These are phyloP conservation scores for Pezicula carpinea DNA, from an alignment of 2,329 filamentous ascomycete genomes.

Conservation along the genomic window DNA sequence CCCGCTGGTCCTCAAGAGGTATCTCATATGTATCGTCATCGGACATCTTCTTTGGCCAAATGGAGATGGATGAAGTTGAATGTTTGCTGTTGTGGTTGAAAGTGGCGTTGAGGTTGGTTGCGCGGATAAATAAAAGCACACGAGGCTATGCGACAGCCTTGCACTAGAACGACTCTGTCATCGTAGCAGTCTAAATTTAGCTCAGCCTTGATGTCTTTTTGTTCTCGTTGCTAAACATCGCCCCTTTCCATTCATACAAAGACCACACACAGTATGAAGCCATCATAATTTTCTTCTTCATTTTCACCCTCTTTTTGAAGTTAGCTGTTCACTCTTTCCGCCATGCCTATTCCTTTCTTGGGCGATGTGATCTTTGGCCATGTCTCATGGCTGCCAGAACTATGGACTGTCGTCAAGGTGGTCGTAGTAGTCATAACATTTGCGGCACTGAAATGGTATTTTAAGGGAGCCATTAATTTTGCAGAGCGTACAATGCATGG, in stretches of 20 bases:
- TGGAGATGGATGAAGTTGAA: background rate
- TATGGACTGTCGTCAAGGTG: slow-evolving; percentile 47
- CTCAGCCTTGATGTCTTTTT: background rate
- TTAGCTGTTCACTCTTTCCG: background rate
- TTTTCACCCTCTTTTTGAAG: background rate
- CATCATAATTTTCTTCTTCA: background rate
- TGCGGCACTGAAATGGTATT: slow-evolving; percentile 67
- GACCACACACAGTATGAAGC: background rate
- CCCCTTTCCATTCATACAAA: background rate
- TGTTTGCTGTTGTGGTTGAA: background rate
- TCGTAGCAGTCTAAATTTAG: background rate
- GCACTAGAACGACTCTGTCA: background rate
- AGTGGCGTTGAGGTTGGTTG: background rate
- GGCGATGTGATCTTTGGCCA: slow-evolving; percentile 17
- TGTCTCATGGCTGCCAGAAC: slow-evolving; percentile 18
- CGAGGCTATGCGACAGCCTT: background rate
- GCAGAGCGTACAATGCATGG: slow-evolving; percentile 85
- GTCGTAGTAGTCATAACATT: slow-evolving; percentile 47
- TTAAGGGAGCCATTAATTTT: slow-evolving; percentile 67
- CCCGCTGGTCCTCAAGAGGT: slow-evolving; percentile 52
- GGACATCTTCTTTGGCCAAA: slow-evolving; percentile 21
- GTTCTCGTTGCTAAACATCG: background rate
- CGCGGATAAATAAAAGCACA: background rate
- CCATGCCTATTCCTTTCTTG: slow-evolving; percentile 26
- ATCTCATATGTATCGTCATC: slow-evolving; percentile 54